Percentiles rank a stretch among this genome's conserved stretches.
Evolutionary conservation across 257 asterid species (phyloP).

Genomic region (Nicotiana paniculata): DNA sequence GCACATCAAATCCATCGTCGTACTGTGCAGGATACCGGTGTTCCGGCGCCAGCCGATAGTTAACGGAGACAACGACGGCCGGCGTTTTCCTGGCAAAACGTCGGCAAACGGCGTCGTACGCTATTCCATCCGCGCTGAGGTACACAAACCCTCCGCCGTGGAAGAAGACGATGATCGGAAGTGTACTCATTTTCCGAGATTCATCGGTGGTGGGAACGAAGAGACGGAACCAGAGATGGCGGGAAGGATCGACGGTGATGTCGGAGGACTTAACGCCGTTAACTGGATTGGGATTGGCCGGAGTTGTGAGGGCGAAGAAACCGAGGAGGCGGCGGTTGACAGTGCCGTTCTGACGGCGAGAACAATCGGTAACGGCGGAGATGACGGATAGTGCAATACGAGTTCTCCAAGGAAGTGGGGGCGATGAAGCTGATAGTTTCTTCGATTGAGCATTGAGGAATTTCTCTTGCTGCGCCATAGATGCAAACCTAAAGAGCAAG

Average conservation of each 20-base stretch:
- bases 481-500: too few relatives aligned
- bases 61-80: conserved; percentile 60
- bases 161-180: conserved; percentile 67
- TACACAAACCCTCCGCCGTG: conserved; percentile 83
- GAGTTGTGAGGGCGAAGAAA: conserved; percentile 15
- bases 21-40: conserved; percentile 59
- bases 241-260: conserved; percentile 47
- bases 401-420: conserved; percentile 47
- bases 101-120: conserved; percentile 63
- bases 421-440: not conserved
- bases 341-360: conserved; percentile 58
- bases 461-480: not conserved
- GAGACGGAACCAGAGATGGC: conserved; percentile 77
- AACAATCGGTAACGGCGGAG: conserved; percentile 26
- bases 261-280: conserved; percentile 55
- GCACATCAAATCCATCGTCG: conserved; percentile 65
- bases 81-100: conserved; percentile 49
- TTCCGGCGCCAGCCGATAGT: conserved; percentile 70
- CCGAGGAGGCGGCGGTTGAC: conserved; percentile 49
- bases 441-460: not conserved
- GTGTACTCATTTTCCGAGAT: conserved; percentile 19
- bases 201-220: conserved; percentile 30
- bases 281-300: conserved; percentile 36
- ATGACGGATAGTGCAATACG: conserved; percentile 32
- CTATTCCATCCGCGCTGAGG: conserved; percentile 39